These are phyloP conservation scores for Boletus rex-veris DNA, from an alignment of 768 basidiomycete species.

Conservation along the genomic window DNA sequence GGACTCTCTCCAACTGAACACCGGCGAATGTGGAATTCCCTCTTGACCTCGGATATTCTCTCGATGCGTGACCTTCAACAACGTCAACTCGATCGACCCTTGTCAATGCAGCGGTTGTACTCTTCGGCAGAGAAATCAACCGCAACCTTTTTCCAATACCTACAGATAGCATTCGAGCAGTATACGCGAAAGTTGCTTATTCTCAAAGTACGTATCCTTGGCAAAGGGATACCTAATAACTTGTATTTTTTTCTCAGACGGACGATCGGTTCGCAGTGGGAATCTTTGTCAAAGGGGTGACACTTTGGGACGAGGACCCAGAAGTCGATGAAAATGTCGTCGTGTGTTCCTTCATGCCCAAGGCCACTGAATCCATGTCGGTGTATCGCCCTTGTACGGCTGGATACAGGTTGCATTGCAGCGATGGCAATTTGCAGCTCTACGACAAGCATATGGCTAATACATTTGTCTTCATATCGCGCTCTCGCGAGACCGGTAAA, in stretches of 20 bases:
- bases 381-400: constrained; percentile 47
- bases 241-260: constrained; percentile 35
- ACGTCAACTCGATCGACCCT: constrained; percentile 47
- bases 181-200: constrained; percentile 58
- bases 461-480: constrained; percentile 57
- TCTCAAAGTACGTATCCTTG: constrained; percentile 43
- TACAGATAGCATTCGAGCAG: constrained; percentile 52
- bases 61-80: constrained; percentile 48
- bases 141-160: constrained; percentile 58
- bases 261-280: constrained; percentile 60
- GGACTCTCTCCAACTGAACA: constrained; percentile 39
- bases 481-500: constrained; percentile 40
- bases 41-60: constrained; percentile 59
- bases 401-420: constrained; percentile 56
- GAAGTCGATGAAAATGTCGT: constrained; percentile 57
- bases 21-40: constrained; percentile 60
- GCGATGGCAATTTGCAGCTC: constrained; percentile 54
- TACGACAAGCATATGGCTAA: constrained; percentile 50
- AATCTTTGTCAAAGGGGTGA: constrained; percentile 58
- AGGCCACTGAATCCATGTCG: constrained; percentile 45
- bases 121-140: constrained; percentile 51
- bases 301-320: constrained; percentile 57
- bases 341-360: constrained; percentile 59
- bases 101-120: constrained; percentile 59
- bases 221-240: not conserved